Evolutionary conservation across 179 eudicot species (phyloP).

Genomic region (Silene noctiflora): DNA sequence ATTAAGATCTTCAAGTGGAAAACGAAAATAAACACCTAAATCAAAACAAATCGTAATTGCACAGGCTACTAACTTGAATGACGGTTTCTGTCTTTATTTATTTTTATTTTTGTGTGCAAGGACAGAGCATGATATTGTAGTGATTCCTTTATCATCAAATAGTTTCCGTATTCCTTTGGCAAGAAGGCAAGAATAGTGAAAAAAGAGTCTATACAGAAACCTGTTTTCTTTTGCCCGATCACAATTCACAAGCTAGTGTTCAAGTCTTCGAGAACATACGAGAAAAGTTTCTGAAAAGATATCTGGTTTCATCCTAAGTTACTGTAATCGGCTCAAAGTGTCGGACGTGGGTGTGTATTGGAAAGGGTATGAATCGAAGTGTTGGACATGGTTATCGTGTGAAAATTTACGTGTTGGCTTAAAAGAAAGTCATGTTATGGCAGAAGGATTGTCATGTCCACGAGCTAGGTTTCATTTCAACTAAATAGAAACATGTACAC

Average conservation of each 20-base stretch:
- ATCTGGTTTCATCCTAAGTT: conserved; percentile 6
- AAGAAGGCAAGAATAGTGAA: neutral
- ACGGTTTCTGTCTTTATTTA: neutral
- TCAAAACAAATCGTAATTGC: too few relatives aligned
- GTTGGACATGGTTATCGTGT: neutral
- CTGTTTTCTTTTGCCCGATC: neutral
- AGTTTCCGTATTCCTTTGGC: neutral
- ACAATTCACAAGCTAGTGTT: conserved; percentile 4
- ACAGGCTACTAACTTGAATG: neutral
- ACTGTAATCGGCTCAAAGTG: neutral
- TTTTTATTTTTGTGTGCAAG: neutral
- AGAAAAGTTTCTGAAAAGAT: neutral
- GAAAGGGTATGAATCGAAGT: neutral
- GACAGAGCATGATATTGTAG: neutral
- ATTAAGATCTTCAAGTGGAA: neutral
- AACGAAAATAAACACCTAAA: neutral
- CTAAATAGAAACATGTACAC: conserved; percentile 15
- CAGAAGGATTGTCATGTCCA: neutral
- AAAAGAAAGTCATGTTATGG: neutral
- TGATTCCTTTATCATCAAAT: neutral
- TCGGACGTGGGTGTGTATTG: neutral
- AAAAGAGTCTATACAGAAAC: neutral
- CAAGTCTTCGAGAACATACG: neutral
- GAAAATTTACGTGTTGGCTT: neutral
- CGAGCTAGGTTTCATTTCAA: neutral